Base-by-base conservation (phyloP, 1,139 yeast genomes). In the Magnusiomyces sp. region DNA sequence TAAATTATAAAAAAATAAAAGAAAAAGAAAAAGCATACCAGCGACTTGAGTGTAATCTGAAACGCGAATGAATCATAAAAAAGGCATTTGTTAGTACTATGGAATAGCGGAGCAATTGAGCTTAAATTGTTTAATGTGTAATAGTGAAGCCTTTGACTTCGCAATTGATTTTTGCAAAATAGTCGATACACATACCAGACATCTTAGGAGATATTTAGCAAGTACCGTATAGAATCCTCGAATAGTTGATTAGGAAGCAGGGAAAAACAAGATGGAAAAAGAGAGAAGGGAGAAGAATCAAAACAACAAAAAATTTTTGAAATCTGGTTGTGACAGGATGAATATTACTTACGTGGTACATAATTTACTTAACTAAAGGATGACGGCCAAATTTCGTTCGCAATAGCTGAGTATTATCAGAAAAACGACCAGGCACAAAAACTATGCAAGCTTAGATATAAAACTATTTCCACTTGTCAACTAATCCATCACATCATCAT, bases 171-270 rank as follows among this genome's bases (percentile, higher is more conserved):
- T 14, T 13, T 14, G 16, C 5, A n/a, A 5, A n/a, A 9, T 9
- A 34, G 16, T 34, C 3, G n/a, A 13, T 14, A 34, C 4, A 34
- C 37, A 34, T 34, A 34, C 37, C 37, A 34, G 37, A 13, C 37
- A 34, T 34, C 9, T 34, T 34, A 34, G 3, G 16, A 5, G n/a
- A 34, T 34, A 34, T 14, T 9, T 34, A 40, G 40, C 45, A 7
- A 46, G 42, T 19, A 39, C 49, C 36, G 9, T 9, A 11, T 40
- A 32, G 44, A 10, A 46, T 40, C 31, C 23, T 39, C 23, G 48
- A 42, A 27, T 44, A 46, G 32, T 45, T 51, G 54, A 48, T 51
- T 20, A n/a, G 16, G 27, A n/a, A 38, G 13, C 19, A 20, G 19
- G 14, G 29, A n/a, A 34, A 40, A 45, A 40, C 36, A 45, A 39